phyloP scores from a whole-genome alignment of 768 basidiomycete genomes.

The Mrakia blollopis region DNA sequence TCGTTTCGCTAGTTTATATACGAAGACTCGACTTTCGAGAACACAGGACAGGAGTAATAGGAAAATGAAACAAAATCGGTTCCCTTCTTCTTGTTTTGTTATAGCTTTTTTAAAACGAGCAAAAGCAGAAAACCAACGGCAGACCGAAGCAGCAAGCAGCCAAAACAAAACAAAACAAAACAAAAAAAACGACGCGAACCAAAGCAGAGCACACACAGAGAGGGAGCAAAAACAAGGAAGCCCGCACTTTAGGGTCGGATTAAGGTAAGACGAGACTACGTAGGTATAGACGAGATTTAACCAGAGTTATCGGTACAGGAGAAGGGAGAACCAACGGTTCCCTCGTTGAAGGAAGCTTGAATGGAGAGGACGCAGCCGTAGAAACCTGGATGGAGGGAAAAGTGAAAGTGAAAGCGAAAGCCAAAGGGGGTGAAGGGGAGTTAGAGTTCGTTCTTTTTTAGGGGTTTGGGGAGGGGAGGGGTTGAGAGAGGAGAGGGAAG shows the following conservation, averaged over 20 bases:
- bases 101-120: too few species aligned
- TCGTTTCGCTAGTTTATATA: too few species aligned
- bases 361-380: constrained; percentile 30
- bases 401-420: background rate
- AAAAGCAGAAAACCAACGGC: too few species aligned
- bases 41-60: too few species aligned
- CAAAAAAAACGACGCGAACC: background rate
- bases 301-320: constrained; percentile 31
- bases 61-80: too few species aligned
- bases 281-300: background rate
- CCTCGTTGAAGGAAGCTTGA: constrained; percentile 19
- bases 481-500: background rate
- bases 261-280: too few species aligned
- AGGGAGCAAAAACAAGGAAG: background rate
- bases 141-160: background rate
- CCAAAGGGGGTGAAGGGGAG: background rate
- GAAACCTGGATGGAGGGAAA: background rate
- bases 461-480: background rate
- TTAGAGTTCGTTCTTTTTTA: background rate
- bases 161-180: background rate
- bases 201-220: background rate
- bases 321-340: constrained; percentile 26
- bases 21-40: too few species aligned
- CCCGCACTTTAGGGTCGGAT: too few species aligned
- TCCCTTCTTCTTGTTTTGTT: too few species aligned